Evolutionary conservation across 2,329 filamentous ascomycete species (phyloP).

Genomic region (Aspergillus ochraceus): DNA sequence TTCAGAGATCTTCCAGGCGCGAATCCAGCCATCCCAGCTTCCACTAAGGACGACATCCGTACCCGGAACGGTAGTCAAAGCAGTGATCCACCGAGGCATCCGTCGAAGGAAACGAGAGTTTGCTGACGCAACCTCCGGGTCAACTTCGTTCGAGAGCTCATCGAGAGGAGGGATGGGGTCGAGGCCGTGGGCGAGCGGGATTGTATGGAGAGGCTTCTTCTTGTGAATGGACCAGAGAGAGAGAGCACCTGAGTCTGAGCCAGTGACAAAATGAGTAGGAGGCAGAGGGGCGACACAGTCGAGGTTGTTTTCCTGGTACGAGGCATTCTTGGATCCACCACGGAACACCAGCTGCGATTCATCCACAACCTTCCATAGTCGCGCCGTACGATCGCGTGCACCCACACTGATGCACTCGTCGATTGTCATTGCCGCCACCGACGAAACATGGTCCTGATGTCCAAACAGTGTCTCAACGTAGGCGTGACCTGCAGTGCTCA

Average conservation of each 20-base stretch:
- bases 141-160: conserved; percentile 72
- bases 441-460: conserved; percentile 87
- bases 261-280: conserved; percentile 89
- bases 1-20: conserved; percentile 79
- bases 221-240: conserved; percentile 87
- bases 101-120: conserved; percentile 52
- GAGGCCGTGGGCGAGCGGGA: conserved; percentile 80
- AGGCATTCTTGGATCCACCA: conserved; percentile 59
- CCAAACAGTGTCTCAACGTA: conserved; percentile 96
- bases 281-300: conserved; percentile 89
- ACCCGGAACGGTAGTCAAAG: conserved; percentile 80
- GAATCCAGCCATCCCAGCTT: conserved; percentile 88
- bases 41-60: conserved; percentile 87
- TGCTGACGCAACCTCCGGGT: conserved; percentile 52
- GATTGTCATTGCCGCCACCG: conserved; percentile 77
- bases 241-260: conserved; percentile 84
- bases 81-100: conserved; percentile 85
- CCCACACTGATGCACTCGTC: conserved; percentile 92
- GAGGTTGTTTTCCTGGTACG: conserved; percentile 75
- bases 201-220: conserved; percentile 86
- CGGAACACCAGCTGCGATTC: conserved; percentile 95
- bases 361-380: conserved; percentile 94
- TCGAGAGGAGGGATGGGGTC: conserved; percentile 69
- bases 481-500: conserved; percentile 74
- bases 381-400: conserved; percentile 83